A percentile compares a stretch with the other conserved stretches of the same genome.
Evolutionary conservation across 1,139 yeast species (phyloP).

Genomic region (Yamadazyma dushanensis): DNA sequence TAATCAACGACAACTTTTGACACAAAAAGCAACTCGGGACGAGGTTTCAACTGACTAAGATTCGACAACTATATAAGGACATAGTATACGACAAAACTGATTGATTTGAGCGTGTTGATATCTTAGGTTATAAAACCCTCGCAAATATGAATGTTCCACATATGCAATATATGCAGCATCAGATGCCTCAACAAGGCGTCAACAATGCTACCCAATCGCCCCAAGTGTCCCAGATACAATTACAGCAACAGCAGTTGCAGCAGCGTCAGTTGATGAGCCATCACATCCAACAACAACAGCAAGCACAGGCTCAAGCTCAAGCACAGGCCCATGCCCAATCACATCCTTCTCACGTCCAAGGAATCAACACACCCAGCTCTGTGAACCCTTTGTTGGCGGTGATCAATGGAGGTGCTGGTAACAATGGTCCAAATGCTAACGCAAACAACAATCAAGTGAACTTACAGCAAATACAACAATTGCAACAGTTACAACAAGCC

Average conservation of each 20-base stretch:
- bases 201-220: conserved; percentile 34
- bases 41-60: no score
- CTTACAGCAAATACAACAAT: conserved; percentile 18
- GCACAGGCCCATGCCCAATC: conserved; percentile 12
- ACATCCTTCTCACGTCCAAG: conserved; percentile 6
- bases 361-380: conserved; percentile 16
- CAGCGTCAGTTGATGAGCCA: conserved; percentile 41
- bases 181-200: conserved; percentile 29
- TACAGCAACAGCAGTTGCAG: conserved; percentile 40
- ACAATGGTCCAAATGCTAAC: conserved; percentile 5
- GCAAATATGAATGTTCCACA: conserved; percentile 29
- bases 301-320: conserved; percentile 23
- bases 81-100: no score
- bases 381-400: conserved; percentile 41
- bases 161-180: conserved; percentile 45
- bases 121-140: no score
- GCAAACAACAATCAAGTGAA: conserved; percentile 12
- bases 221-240: conserved; percentile 37
- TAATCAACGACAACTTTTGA: no score
- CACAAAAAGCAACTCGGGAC: no score
- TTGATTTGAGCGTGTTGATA: no score
- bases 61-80: no score
- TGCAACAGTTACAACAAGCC: conserved; percentile 13
- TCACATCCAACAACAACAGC: conserved; percentile 29
- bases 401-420: conserved; percentile 28